Conservation (phyloP, 176 grass and related monocot genomes). For the Avena atlantica region DNA sequence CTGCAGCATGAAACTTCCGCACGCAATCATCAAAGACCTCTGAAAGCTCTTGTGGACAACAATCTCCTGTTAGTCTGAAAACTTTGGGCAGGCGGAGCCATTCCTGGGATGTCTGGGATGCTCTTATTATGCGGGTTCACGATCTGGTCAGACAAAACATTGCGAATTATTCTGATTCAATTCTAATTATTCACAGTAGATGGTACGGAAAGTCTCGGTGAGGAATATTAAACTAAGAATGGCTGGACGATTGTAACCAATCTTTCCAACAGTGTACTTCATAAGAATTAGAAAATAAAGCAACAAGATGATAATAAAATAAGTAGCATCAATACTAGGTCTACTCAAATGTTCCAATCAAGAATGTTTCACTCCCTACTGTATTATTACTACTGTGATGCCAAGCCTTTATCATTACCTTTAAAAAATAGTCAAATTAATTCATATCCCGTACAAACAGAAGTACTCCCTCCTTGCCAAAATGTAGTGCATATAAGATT, state of each 20-base stretch:
- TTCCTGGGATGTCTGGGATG: slow-evolving; percentile 87
- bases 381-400: not conserved
- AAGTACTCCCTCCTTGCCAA: not conserved
- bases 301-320: slow-evolving; percentile 1
- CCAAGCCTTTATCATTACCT: slow-evolving; percentile 3
- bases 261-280: not conserved
- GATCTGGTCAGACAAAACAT: slow-evolving; percentile 61
- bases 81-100: slow-evolving; percentile 91
- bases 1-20: slow-evolving; percentile 21
- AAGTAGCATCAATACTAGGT: slow-evolving; percentile 5
- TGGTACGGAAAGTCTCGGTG: not conserved
- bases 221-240: slow-evolving; percentile 25
- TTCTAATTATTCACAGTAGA: not conserved
- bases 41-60: slow-evolving; percentile 59
- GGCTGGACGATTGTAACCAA: not conserved
- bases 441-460: not conserved
- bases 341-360: slow-evolving; percentile 2
- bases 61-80: slow-evolving; percentile 68
- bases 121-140: slow-evolving; percentile 84
- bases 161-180: not conserved
- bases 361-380: slow-evolving; percentile 21
- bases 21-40: slow-evolving; percentile 50
- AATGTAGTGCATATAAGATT: too few species aligned
- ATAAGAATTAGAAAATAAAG: not conserved
- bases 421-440: not conserved